Evolutionary conservation across 495 filamentous ascomycete genomes (phyloP).

Genomic region (Penicillium ochrochloron): DNA sequence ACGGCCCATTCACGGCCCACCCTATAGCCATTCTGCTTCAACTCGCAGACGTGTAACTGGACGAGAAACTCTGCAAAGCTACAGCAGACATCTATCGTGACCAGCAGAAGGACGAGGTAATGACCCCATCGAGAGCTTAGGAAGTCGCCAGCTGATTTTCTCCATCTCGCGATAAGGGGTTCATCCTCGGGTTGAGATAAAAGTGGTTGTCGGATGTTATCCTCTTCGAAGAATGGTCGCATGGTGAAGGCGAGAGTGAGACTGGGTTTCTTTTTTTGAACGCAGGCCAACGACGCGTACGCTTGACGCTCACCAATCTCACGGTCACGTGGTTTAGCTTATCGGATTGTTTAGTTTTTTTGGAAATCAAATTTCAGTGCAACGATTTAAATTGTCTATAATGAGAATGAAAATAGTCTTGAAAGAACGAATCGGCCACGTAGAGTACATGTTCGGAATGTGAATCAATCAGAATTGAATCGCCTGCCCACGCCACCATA

Average conservation of each 20-base stretch:
- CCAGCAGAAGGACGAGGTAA: slow-evolving; percentile 58
- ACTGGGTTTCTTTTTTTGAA: no score
- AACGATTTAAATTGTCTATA: not conserved
- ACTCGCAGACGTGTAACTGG: slow-evolving; percentile 62
- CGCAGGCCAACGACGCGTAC: not conserved
- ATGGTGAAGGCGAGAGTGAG: not conserved
- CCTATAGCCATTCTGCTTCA: slow-evolving; percentile 27
- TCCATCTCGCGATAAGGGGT: slow-evolving; percentile 15
- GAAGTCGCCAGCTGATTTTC: slow-evolving; percentile 39
- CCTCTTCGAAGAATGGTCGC: not conserved
- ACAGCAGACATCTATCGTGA: slow-evolving; percentile 59
- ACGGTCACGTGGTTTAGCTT: not conserved
- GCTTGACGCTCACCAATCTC: not conserved
- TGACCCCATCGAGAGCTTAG: slow-evolving; percentile 62
- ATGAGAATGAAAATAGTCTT: not conserved
- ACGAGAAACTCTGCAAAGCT: slow-evolving; percentile 69
- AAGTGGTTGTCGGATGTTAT: not conserved
- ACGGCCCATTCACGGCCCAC: slow-evolving; percentile 27
- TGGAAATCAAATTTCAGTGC: not conserved
- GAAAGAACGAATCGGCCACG: not conserved
- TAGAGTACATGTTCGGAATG: no score
- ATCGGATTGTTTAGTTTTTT: not conserved
- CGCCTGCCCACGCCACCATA: no score
- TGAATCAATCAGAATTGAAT: no score
- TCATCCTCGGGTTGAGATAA: slow-evolving; percentile 15